A percentile compares a stretch with the other conserved stretches of the same genome.
Evolutionary conservation across 2,329 filamentous ascomycete species (phyloP).

Genomic region (Apiospora koreana): DNA sequence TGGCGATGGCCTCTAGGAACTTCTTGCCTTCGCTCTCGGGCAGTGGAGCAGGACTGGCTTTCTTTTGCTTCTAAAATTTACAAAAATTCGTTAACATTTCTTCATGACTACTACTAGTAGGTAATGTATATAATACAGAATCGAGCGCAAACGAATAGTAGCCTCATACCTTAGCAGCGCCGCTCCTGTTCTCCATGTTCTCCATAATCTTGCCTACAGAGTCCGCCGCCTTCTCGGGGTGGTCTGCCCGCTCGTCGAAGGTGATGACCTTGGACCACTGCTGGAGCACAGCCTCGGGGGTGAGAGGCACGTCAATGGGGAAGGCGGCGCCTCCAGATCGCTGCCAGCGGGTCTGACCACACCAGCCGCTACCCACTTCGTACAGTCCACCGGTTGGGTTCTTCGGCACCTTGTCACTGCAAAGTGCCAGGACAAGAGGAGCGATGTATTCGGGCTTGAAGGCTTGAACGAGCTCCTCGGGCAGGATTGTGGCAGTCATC

Average conservation of each 20-base stretch:
- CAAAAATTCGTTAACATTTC: slow-evolving; percentile 22
- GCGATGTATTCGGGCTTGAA: slow-evolving; percentile 99
- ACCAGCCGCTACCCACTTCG: slow-evolving; percentile 95
- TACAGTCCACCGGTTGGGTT: slow-evolving; percentile 84
- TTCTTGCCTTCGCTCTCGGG: slow-evolving; percentile 53
- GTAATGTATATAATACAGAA: slow-evolving; percentile 27
- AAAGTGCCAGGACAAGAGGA: slow-evolving; percentile 83
- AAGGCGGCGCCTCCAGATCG: slow-evolving; percentile 86
- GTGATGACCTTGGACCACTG: slow-evolving; percentile 77
- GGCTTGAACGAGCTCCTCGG: slow-evolving; percentile 95
- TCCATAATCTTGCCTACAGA: slow-evolving; percentile 75
- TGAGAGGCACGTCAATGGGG: slow-evolving; percentile 80
- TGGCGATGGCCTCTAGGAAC: slow-evolving; percentile 76
- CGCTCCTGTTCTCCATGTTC: slow-evolving; percentile 79
- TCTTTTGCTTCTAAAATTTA: slow-evolving; percentile 18
- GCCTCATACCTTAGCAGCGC: slow-evolving; percentile 59
- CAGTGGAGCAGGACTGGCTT: slow-evolving; percentile 2
- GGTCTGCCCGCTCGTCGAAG: slow-evolving; percentile 87
- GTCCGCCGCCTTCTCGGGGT: slow-evolving; percentile 78
- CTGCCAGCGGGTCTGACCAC: slow-evolving; percentile 91
- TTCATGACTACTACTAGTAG: slow-evolving; percentile 26
- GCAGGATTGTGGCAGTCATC: slow-evolving; percentile 93
- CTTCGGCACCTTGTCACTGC: slow-evolving; percentile 82
- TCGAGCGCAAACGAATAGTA: slow-evolving; percentile 25
- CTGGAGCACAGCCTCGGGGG: slow-evolving; percentile 79